Base-by-base conservation (phyloP, 306 rosid species). In the Ochetophila trinervis region DNA sequence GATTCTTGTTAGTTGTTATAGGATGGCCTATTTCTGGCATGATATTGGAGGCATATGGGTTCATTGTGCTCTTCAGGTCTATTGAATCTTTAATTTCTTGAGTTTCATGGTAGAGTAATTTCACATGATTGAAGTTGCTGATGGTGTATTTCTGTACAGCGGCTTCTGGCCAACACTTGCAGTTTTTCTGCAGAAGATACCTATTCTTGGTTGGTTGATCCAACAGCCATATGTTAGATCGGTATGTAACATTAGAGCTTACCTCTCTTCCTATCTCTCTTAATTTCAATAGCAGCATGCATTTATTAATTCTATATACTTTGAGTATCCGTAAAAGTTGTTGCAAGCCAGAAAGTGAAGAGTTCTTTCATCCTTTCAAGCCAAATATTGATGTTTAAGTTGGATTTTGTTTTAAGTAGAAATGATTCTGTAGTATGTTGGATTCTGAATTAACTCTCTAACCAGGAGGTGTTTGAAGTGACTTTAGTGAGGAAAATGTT, bases 81-180 rank as follows among this genome's bases (percentile, higher is more conserved):
- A 47, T 57, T 65, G 42, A 63, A 73, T 40, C 42, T 66, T 53
- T 52, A 36, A 42, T 21, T 57, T 56, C 14, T 24, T 62, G 47
- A 30, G 22, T 70, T 61, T 76, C 32, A 27, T 18, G 17, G 20
- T 62, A 52, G 48, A 5, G 65, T 32, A 58, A n/a, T 27, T 32
- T 59, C 57, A 52, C 52, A 4, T 73, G 34, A 1, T 66, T 65
- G 57, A 67, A 57, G 54, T 66, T 80, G 73, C 79, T 83, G 57
- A 70, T 84, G 59, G 55, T 62, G 49, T 69, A 55, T 79, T 42
- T 57, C 65, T 34, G 68, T 79, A 84, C 91, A 94, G 97, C 62
- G 99, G 99, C 75, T 94, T 94, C 87, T 94, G 99, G 99, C 99
- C 99, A 58, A 94, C 99, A n/a, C 65, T 94, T 63, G 81, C 96